Percentiles rank a stretch among this genome's conserved stretches.
phyloP scores from a whole-genome alignment of 345 rosid genomes.

The Lepidium africanum region DNA sequence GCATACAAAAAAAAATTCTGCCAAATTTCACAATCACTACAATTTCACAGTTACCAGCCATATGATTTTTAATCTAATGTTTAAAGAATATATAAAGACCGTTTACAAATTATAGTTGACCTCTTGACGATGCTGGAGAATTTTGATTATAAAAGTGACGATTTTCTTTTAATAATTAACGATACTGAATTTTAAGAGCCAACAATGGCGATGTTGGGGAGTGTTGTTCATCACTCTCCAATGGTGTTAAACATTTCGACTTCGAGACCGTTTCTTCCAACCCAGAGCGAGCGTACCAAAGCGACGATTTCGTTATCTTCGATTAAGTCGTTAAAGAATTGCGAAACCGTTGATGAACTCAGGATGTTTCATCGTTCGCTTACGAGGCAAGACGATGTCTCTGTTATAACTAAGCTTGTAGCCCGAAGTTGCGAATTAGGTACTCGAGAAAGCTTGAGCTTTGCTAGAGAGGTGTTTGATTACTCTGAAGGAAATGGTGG shows the following conservation, averaged over 20 bases:
- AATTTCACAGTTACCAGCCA: no score
- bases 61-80: no score
- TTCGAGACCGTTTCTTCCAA: neutral
- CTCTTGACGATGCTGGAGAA: neutral
- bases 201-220: slow-evolving; percentile 24
- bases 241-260: slow-evolving; percentile 14
- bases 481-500: slow-evolving; percentile 25
- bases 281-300: neutral
- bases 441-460: slow-evolving; percentile 43
- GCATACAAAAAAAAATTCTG: no score
- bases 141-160: neutral
- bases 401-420: slow-evolving; percentile 31
- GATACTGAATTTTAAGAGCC: neutral
- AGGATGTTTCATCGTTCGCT: slow-evolving; percentile 33
- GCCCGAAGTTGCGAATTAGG: slow-evolving; percentile 40
- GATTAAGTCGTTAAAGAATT: slow-evolving; percentile 22
- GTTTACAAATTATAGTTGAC: no score
- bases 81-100: no score
- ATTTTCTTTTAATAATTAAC: neutral
- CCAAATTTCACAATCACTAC: no score
- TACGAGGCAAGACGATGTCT: slow-evolving; percentile 27
- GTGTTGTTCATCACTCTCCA: slow-evolving; percentile 17
- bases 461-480: slow-evolving; percentile 41
- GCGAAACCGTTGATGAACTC: slow-evolving; percentile 39
- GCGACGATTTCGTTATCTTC: slow-evolving; percentile 3